phyloP scores from a whole-genome alignment of 345 rosid species.

The Pistacia vera region DNA sequence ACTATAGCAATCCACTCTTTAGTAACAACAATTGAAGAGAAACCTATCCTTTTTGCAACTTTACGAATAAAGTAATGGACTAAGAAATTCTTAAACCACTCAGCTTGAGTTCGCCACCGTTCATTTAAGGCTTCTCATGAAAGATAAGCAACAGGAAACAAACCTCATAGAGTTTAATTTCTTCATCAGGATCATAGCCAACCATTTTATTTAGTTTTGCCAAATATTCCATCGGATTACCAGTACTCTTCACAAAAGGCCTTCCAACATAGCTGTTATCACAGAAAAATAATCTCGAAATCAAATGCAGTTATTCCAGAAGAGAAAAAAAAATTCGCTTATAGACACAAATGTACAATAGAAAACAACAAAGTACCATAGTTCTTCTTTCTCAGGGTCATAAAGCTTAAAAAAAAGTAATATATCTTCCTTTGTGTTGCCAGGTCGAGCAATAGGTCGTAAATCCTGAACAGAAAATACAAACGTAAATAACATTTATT shows the following conservation, averaged over 20 bases:
- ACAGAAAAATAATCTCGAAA: not conserved
- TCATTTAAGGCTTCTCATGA: not conserved
- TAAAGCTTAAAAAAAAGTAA: conserved; percentile 73
- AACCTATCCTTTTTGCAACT: not conserved
- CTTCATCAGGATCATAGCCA: conserved; percentile 65
- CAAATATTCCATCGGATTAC: conserved; percentile 59
- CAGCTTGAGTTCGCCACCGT: not conserved
- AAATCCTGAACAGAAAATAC: conserved; percentile 46
- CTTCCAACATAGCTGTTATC: conserved; percentile 59
- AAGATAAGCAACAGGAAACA: conserved; percentile 15
- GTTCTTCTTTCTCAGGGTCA: conserved; percentile 66
- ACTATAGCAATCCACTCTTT: not conserved
- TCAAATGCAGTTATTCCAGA: conserved; percentile 6
- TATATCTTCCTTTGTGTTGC: conserved; percentile 66
- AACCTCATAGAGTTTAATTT: conserved; percentile 77
- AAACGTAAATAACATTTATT: conserved; percentile 2
- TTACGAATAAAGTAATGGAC: not conserved
- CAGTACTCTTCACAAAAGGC: conserved; percentile 60
- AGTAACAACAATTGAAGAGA: not conserved
- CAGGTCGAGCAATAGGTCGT: conserved; percentile 55
- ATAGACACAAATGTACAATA: not conserved
- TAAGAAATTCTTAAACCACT: not conserved
- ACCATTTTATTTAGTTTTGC: conserved; percentile 73
- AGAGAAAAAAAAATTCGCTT: not conserved
- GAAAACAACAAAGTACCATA: conserved; percentile 38